A percentile compares a stretch with the other conserved stretches of the same genome.
These are phyloP conservation scores for Excoecaria agallocha DNA, from an alignment of 345 rosid species.

Conservation along the genomic window DNA sequence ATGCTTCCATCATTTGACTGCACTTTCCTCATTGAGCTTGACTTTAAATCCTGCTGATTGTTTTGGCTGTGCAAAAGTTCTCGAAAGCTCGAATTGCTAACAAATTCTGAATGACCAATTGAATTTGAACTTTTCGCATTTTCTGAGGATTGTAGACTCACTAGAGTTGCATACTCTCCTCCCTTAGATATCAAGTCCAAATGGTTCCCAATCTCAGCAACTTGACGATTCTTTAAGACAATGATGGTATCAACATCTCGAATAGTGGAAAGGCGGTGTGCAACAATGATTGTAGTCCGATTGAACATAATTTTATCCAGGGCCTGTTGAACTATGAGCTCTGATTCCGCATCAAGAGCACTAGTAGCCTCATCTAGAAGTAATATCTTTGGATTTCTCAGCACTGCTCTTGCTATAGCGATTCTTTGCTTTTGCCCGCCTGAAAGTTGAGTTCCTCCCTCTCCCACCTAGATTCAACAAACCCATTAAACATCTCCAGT, in stretches of 20 bases:
- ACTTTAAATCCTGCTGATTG: conserved; percentile 8
- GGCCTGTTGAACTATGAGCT: conserved; percentile 69
- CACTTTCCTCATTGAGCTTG: conserved; percentile 5
- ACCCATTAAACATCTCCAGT: neutral
- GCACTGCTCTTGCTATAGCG: conserved; percentile 77
- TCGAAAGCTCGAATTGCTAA: conserved; percentile 43
- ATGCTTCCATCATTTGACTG: conserved; percentile 23
- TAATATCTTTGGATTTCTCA: conserved; percentile 74
- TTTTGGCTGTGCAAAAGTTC: conserved; percentile 27
- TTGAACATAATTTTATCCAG: conserved; percentile 57
- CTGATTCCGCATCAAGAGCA: conserved; percentile 84
- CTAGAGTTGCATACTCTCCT: conserved; percentile 62
- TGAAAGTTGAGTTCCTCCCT: conserved; percentile 90
- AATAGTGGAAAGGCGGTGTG: conserved; percentile 70
- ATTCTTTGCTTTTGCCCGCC: conserved; percentile 94
- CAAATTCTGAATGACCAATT: conserved; percentile 28
- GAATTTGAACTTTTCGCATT: conserved; percentile 31
- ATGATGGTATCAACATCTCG: conserved; percentile 64
- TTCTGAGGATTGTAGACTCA: conserved; percentile 53
- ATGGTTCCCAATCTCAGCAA: conserved; percentile 72
- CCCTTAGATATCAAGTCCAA: conserved; percentile 53
- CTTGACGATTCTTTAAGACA: conserved; percentile 65
- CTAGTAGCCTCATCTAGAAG: conserved; percentile 91
- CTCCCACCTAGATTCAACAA: conserved; percentile 64
- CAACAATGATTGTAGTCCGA: conserved; percentile 67